A percentile compares a stretch with the other conserved stretches of the same genome.
phyloP scores from a whole-genome alignment of 2,329 filamentous ascomycete genomes.

The Aspergillus ochraceoroseus region DNA sequence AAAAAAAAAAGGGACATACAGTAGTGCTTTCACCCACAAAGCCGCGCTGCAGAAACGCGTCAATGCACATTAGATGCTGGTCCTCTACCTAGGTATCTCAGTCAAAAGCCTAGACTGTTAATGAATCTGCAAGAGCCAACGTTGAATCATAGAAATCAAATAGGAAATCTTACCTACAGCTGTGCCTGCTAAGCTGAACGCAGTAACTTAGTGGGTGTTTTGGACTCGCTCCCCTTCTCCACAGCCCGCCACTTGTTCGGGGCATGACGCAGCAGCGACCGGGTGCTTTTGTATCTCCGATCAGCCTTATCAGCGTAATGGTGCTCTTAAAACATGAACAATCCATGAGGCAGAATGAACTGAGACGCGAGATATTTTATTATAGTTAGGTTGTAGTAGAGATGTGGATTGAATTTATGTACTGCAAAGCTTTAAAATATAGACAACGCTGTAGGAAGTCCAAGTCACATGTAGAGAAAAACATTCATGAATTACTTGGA shows the following conservation, averaged over 20 bases:
- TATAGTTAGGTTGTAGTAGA: no score
- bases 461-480: no score
- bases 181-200: slow-evolving; percentile 16
- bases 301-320: slow-evolving; percentile 30
- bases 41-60: slow-evolving; percentile 20
- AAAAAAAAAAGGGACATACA: slow-evolving; percentile 23
- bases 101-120: background rate
- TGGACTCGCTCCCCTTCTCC: slow-evolving; percentile 38
- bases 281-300: slow-evolving; percentile 29
- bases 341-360: background rate
- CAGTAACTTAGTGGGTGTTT: slow-evolving; percentile 29
- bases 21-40: slow-evolving; percentile 25
- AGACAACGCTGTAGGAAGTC: no score
- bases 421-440: no score
- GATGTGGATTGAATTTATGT: no score
- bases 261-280: slow-evolving; percentile 36
- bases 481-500: no score
- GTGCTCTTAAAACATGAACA: background rate
- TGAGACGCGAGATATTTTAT: background rate
- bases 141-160: background rate
- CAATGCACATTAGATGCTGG: slow-evolving; percentile 20
- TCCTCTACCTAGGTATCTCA: slow-evolving; percentile 5
- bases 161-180: slow-evolving; percentile 9
- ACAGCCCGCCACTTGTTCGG: slow-evolving; percentile 26
- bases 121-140: background rate